Conservation (phyloP, 1,284 basidiomycete species). For the Xerocomus minutiporus region DNA sequence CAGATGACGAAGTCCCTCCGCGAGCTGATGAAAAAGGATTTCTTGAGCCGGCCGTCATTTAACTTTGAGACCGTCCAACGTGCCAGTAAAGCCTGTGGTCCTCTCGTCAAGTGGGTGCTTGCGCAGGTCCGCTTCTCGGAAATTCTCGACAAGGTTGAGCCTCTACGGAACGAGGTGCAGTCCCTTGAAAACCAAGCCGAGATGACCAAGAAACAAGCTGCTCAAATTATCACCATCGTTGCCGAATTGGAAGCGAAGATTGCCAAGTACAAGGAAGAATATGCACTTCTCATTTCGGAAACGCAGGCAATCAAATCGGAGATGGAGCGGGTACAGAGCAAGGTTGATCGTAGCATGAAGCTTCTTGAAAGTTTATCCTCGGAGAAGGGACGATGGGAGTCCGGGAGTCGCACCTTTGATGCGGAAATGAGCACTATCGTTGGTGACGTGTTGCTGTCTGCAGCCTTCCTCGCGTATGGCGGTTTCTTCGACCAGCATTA, state of each 20-base stretch:
- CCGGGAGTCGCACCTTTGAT: conserved; percentile 94
- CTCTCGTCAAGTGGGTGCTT: conserved; percentile 96
- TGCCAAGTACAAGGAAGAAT: conserved; percentile 94
- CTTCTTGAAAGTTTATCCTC: conserved; percentile 93
- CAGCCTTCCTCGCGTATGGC: conserved; percentile 95
- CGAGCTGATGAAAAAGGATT: conserved; percentile 92
- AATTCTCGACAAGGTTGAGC: conserved; percentile 97
- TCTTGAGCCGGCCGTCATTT: conserved; percentile 85
- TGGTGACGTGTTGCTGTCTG: conserved; percentile 93
- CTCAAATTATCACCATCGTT: conserved; percentile 89
- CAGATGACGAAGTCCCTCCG: conserved; percentile 90
- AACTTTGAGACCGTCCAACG: conserved; percentile 96
- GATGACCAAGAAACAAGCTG: conserved; percentile 89
- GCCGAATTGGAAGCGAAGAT: conserved; percentile 92
- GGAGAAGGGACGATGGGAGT: conserved; percentile 93
- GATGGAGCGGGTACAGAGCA: conserved; percentile 97
- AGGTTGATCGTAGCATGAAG: conserved; percentile 96
- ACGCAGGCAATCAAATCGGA: conserved; percentile 96
- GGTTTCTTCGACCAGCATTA: conserved; percentile 99
- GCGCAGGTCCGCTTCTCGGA: conserved; percentile 98
- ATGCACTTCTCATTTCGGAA: conserved; percentile 94
- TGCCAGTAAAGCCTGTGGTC: conserved; percentile 96
- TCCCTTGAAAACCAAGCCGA: conserved; percentile 90
- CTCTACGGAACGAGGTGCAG: conserved; percentile 92
- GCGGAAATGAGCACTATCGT: conserved; percentile 98